phyloP scores from a whole-genome alignment of 495 filamentous ascomycete genomes.

The Amphirosellinia nigrospora region DNA sequence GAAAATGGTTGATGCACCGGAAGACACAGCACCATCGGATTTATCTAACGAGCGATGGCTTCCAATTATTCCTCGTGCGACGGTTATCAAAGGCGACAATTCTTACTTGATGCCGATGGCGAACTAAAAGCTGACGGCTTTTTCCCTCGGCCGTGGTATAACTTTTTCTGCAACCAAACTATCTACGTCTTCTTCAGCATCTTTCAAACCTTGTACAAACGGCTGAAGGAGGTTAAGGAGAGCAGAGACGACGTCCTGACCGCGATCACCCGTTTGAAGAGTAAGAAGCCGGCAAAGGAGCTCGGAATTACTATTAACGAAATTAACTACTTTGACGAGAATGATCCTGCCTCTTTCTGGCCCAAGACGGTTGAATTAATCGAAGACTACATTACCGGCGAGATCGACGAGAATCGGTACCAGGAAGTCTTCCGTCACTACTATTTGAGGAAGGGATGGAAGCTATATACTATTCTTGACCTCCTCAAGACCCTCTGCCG shows the following conservation, averaged over 20 bases:
- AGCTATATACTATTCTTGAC: slow-evolving; percentile 86
- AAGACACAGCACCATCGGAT: slow-evolving; percentile 53
- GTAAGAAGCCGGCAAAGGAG: slow-evolving; percentile 78
- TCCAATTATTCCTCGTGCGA: slow-evolving; percentile 52
- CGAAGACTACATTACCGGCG: slow-evolving; percentile 81
- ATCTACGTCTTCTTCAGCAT: slow-evolving; percentile 93
- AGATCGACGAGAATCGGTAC: slow-evolving; percentile 77
- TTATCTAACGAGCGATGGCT: slow-evolving; percentile 64
- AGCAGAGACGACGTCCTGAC: slow-evolving; percentile 72
- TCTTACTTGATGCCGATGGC: slow-evolving; percentile 55
- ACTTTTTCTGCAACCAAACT: slow-evolving; percentile 86
- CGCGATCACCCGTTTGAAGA: slow-evolving; percentile 71
- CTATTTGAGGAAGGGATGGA: slow-evolving; percentile 88
- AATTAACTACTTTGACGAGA: slow-evolving; percentile 52
- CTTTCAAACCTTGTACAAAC: slow-evolving; percentile 85
- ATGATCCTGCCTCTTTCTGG: slow-evolving; percentile 56
- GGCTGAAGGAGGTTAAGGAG: slow-evolving; percentile 80
- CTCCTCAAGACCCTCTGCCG: slow-evolving; percentile 78
- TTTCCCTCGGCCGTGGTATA: slow-evolving; percentile 77
- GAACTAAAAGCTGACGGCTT: slow-evolving; percentile 79
- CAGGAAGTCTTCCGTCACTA: slow-evolving; percentile 90
- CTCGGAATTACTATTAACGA: slow-evolving; percentile 69
- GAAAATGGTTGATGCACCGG: slow-evolving; percentile 62
- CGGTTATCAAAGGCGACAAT: slow-evolving; percentile 51
- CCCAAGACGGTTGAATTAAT: slow-evolving; percentile 68